Evolutionary conservation across 768 basidiomycete genomes (phyloP), one percentile per base, ranked within the genome.

Genomic region (Porphyrellus cyaneotinctus): DNA sequence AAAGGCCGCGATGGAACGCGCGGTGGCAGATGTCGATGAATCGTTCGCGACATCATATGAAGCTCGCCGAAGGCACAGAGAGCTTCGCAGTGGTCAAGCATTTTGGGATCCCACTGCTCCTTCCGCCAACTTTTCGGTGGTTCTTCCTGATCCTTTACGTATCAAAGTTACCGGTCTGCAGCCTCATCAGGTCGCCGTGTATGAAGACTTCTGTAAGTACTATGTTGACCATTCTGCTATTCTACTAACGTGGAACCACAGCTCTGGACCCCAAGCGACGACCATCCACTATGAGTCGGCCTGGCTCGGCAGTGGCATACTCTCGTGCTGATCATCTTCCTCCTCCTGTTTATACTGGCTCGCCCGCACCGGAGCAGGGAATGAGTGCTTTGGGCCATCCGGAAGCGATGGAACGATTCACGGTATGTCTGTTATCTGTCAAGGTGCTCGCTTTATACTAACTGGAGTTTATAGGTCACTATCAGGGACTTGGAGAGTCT

Each of bases 1-100:
- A 72, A 95, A 92, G 62, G 95, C 95, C 6, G 97, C 97, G 0
- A 97, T 97, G 89, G 95, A 98, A 62, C 84, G 92, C 53, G 95
- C 95, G 8, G 82, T 92, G 47, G 80, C 83, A 4, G 97, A 98
- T 62, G 89, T 97, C 8, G 97, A 99, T 66, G 93, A 95, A 56
- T 85, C 83, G 22, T 91, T 99, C 55, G 77, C 81, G 2, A 57
- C 81, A 23, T 88, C 93, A 11, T 97, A 94, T 63, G 88, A 93
- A 31, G 77, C 79, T 42, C 81, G 97, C 49, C 82, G 89, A 52
- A 84, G 88, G 43, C 93, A 98, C 66, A 82, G 92, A 51, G 93
- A 95, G 79, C 76, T 83, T 65, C 84, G 86, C 18, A 80, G 69
- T 51, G 76, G 78, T 1, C 88, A 89, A 60, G 78, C 85, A 1